Percentiles rank a stretch among this genome's conserved stretches.
These are phyloP conservation scores for Betula pendula DNA, from an alignment of 306 rosid species.

Conservation along the genomic window DNA sequence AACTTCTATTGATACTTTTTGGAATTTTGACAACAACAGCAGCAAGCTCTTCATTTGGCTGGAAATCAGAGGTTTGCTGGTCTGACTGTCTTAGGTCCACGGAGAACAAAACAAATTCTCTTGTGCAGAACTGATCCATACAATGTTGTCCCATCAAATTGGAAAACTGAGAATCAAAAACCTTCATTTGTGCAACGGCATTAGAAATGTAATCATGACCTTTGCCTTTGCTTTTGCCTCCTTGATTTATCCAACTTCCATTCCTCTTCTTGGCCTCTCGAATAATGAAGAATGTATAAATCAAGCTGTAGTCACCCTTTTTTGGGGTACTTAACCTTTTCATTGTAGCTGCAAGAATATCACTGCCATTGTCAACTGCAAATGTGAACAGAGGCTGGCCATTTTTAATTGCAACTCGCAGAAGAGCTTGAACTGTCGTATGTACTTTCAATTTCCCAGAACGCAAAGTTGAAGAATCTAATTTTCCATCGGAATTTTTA, in stretches of 20 bases:
- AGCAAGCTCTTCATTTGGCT: constrained; percentile 84
- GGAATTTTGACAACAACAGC: constrained; percentile 77
- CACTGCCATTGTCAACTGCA: constrained; percentile 70
- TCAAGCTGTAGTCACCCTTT: constrained; percentile 45
- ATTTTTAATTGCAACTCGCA: constrained; percentile 76
- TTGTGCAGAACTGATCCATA: constrained; percentile 36
- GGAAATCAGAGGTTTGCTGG: constrained; percentile 58
- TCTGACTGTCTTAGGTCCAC: constrained; percentile 58
- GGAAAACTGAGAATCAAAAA: constrained; percentile 53
- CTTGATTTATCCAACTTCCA: constrained; percentile 76
- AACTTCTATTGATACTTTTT: constrained; percentile 27
- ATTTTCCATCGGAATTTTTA: constrained; percentile 33
- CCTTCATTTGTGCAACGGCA: constrained; percentile 85
- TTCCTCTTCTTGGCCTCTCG: constrained; percentile 75
- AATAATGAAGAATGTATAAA: constrained; percentile 73
- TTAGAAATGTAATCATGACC: constrained; percentile 63
- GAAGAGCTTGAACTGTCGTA: constrained; percentile 66
- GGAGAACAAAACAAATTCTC: constrained; percentile 78
- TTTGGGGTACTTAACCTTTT: constrained; percentile 54
- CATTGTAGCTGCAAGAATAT: constrained; percentile 83
- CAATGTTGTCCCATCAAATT: constrained; percentile 35
- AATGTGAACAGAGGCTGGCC: constrained; percentile 84
- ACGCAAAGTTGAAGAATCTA: constrained; percentile 35
- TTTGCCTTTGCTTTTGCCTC: constrained; percentile 65
- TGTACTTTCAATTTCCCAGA: constrained; percentile 45